phyloP scores from a whole-genome alignment of 2,329 filamentous ascomycete genomes.

The Pseudogymnoascus sp. region DNA sequence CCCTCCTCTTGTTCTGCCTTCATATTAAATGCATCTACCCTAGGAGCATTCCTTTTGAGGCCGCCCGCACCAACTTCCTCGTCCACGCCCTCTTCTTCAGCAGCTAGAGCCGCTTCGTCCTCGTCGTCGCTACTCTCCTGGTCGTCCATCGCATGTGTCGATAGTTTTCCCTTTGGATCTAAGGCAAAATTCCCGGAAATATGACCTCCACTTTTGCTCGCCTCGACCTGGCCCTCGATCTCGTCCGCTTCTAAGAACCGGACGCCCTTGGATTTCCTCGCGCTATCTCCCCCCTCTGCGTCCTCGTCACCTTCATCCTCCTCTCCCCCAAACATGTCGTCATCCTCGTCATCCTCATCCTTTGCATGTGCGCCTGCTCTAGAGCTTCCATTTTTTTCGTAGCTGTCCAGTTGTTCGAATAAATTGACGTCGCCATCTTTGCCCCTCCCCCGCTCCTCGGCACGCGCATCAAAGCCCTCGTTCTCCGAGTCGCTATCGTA shows the following conservation, averaged over 20 bases:
- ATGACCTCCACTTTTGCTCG: conserved; percentile 65
- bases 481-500: conserved; percentile 93
- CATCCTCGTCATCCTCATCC: conserved; percentile 53
- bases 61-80: conserved; percentile 85
- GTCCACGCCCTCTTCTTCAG: conserved; percentile 68
- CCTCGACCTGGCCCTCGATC: conserved; percentile 72
- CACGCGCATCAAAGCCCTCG: conserved; percentile 75
- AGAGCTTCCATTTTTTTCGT: conserved; percentile 34
- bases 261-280: conserved; percentile 57
- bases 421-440: conserved; percentile 42
- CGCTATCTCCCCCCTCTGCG: conserved; percentile 19
- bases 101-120: conserved; percentile 66
- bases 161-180: conserved; percentile 41
- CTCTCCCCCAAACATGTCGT: conserved; percentile 76
- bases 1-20: conserved; percentile 84
- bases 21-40: conserved; percentile 95
- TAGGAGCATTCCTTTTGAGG: conserved; percentile 86
- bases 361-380: conserved; percentile 28
- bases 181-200: conserved; percentile 53
- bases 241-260: conserved; percentile 48
- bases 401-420: conserved; percentile 46
- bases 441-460: conserved; percentile 46
- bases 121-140: conserved; percentile 51
- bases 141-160: conserved; percentile 29
- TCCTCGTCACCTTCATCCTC: conserved; percentile 44